These are phyloP conservation scores for Epichloe sibirici DNA, from an alignment of 2,329 filamentous ascomycete species.

Conservation along the genomic window DNA sequence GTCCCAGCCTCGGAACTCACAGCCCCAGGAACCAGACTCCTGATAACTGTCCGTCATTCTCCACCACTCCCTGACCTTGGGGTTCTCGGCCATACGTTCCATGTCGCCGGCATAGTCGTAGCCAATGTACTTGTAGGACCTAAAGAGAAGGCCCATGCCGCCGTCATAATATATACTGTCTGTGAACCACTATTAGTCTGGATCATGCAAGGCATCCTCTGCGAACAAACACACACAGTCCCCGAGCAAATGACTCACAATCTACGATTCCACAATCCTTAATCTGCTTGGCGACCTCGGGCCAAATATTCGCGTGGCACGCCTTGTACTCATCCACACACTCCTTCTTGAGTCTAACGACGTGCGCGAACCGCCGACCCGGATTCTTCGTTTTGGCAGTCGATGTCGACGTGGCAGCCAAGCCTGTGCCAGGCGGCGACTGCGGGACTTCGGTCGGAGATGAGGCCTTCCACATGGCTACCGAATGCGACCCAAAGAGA, in stretches of 20 bases:
- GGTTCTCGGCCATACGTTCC: constrained; percentile 61
- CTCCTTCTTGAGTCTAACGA: constrained; percentile 58
- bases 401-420: not conserved
- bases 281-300: constrained; percentile 64
- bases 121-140: constrained; percentile 69
- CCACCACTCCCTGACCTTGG: constrained; percentile 70
- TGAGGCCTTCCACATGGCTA: constrained; percentile 14
- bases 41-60: constrained; percentile 67
- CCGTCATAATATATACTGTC: constrained; percentile 65
- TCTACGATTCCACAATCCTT: constrained; percentile 63
- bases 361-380: constrained; percentile 53
- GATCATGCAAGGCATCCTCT: not conserved
- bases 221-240: too few relatives aligned
- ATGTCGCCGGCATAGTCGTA: constrained; percentile 62
- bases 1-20: constrained; percentile 45
- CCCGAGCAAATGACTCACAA: constrained; percentile 33
- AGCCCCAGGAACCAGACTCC: constrained; percentile 47
- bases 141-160: constrained; percentile 52
- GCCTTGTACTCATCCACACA: constrained; percentile 58
- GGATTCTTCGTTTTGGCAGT: constrained; percentile 23
- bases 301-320: constrained; percentile 64
- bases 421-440: constrained; percentile 1
- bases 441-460: constrained; percentile 9
- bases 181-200: constrained; percentile 17
- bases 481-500: not conserved